These are phyloP conservation scores for Penicillium frequentans DNA, from an alignment of 2,329 filamentous ascomycete species.

Conservation along the genomic window DNA sequence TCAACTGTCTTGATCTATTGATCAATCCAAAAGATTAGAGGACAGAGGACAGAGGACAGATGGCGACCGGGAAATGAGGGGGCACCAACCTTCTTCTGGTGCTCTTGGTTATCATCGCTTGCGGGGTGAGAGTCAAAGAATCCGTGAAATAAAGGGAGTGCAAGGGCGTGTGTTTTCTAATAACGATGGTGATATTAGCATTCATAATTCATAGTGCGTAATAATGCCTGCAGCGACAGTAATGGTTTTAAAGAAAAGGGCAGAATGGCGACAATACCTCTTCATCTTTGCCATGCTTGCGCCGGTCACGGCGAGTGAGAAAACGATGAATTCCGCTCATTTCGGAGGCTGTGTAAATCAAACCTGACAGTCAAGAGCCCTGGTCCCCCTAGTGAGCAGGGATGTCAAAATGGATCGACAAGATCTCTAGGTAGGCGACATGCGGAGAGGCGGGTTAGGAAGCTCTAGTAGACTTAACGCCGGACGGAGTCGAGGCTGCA, in stretches of 20 bases:
- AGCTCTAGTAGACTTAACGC: constrained; percentile 11
- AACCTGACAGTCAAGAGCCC: background rate
- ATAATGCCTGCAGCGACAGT: background rate
- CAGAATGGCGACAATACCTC: constrained; percentile 23
- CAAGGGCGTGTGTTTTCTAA: constrained; percentile 25
- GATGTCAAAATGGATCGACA: background rate
- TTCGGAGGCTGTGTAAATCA: background rate
- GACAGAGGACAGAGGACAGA: constrained; percentile 12
- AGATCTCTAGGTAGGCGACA: constrained; percentile 17
- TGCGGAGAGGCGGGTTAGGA: constrained; percentile 18
- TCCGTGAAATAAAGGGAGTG: constrained; percentile 29
- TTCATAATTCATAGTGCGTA: background rate
- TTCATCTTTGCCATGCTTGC: constrained; percentile 37
- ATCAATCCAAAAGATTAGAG: constrained; percentile 10
- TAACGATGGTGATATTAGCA: constrained; percentile 9
- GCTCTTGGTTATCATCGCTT: constrained; percentile 25
- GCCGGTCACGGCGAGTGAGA: constrained; percentile 40
- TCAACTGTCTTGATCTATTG: constrained; percentile 54
- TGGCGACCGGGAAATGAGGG: background rate
- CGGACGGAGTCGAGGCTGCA: constrained; percentile 28
- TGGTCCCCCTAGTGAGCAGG: background rate
- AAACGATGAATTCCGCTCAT: constrained; percentile 47
- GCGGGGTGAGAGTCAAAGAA: constrained; percentile 31
- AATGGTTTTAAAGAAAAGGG: background rate
- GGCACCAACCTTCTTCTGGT: constrained; percentile 36